Base-by-base conservation (phyloP, 2,329 filamentous ascomycete species). In the Domatiomyces catenatus region DNA sequence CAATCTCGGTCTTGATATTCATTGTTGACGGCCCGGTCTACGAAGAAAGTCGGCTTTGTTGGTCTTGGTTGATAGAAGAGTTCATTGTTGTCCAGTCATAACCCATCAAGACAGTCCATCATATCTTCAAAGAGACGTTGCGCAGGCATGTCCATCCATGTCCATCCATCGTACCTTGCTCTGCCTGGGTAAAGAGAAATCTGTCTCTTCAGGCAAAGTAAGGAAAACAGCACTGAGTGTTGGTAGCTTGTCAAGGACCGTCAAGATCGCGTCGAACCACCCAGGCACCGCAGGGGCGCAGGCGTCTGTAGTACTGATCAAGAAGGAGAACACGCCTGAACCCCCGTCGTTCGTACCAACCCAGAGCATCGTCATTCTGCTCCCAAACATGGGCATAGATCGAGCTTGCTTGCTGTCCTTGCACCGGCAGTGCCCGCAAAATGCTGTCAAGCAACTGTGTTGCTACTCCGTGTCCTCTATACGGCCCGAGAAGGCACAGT, bases 321-420 rank as follows among this genome's bases (percentile, higher is more conserved):
- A 80, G 71, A 48, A 71, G 64, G 2, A 67, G 69, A 17, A 73
- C 66, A 42, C 75, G 68, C 54, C 67, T 67, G 53, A 83, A 83
- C 0, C 75, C 76, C 3, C 77, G 68, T 54, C 74, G 73, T 44
- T 63, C 61, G 64, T 83, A 83, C 79, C 79, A 83, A 46, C 71
- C 68, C 55, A 79, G 58, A 0, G 71, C 79, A 47, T 80, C 77
- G 17, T 71, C 68, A 50, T 82, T 82, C 19, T 71, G 73, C 56
- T 79, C 77, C 71, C 80, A 81, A 0, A 81, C 78, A 62, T 83
- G 79, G 8, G 79, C 79, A 2, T 75, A 77, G 18, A 81, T 71
- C 12, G 66, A 68, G 8, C 63, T 64, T 22, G 76, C 71, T 1
- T 50, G 56, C 28, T 53, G 55, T 18, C 55, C 44, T 18, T 26